Base-by-base conservation (phyloP, 805 yeast genomes). In the Sugiyamaella marilandica region DNA sequence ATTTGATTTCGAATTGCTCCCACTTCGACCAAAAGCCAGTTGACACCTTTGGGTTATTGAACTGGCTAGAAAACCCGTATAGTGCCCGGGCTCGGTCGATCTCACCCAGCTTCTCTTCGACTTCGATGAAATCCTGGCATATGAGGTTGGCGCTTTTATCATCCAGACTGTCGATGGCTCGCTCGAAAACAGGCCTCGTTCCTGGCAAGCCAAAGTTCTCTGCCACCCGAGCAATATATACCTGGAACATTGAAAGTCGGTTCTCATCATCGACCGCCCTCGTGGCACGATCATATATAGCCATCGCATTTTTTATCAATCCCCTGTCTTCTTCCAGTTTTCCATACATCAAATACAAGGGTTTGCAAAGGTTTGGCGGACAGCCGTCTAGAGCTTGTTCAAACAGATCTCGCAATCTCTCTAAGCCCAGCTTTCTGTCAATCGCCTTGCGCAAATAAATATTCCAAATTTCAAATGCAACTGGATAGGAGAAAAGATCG, bases 391-490 rank as follows among this genome's bases (percentile, higher is more conserved):
- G 59, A 4, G 89, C 78, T 43, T 81, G 80, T 46, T 88, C 96
- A 69, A 87, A 90, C 13, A 85, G 62, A 53, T 87, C 95, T 35
- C 96, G 71, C 5, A 86, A 68, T 55, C 84, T 68, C 57, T 84
- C 89, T 1, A 70, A 52, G 1, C 73, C 67, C 10, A 69, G 58
- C 11, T 65, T 59, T 32, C 69, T 62, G 49, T 64, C 60, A 2
- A 83, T 57, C 0, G 81, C 76, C 51, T 78, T 81, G 0, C 76
- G 67, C 32, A 90, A 64, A 65, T 89, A 91, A 9, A 78, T 70
- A 50, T 77, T 79, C 91, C 92, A 88, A 14, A 90, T 73, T 59
- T 87, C 87, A 60, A 76, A 82, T 41, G 77, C 80, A 2, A 79
- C 74, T 0, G 88, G 83, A 55, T 78, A 82, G 10, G 73, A 68